phyloP scores from a whole-genome alignment of 163 green algal genomes.

The Chlamydomonas reinhardtii region DNA sequence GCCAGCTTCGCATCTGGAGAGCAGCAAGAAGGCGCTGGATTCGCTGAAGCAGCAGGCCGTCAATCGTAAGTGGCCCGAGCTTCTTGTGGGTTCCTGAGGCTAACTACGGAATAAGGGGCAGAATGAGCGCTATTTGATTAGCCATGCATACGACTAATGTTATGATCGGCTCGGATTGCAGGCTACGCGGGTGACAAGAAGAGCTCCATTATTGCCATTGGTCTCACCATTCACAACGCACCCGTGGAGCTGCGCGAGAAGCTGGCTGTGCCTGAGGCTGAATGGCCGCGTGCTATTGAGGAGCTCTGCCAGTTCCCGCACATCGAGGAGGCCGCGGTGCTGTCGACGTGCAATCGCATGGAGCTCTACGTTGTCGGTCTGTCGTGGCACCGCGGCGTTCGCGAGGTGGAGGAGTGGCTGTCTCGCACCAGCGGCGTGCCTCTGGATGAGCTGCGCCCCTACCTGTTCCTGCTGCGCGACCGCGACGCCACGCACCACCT shows the following conservation, averaged over 20 bases:
- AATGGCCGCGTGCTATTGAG: slow-evolving; percentile 91
- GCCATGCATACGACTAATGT: too few species aligned
- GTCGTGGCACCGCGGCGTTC: slow-evolving; percentile 93
- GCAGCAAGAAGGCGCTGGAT: slow-evolving; percentile 67
- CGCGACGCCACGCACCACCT: slow-evolving; percentile 96
- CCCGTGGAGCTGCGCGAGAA: slow-evolving; percentile 99
- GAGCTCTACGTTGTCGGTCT: slow-evolving; percentile 98
- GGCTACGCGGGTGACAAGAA: slow-evolving; percentile 95
- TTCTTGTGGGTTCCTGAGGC: too few species aligned
- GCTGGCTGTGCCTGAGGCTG: slow-evolving; percentile 95
- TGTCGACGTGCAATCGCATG: slow-evolving; percentile 99
- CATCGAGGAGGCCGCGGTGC: slow-evolving; percentile 97
- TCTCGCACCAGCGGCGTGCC: slow-evolving; percentile 88
- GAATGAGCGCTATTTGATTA: too few species aligned
- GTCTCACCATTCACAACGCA: slow-evolving; percentile 95
- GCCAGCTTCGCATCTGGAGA: slow-evolving; percentile 63
- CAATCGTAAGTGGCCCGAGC: slow-evolving; percentile 63
- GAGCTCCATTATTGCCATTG: slow-evolving; percentile 96
- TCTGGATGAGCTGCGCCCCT: slow-evolving; percentile 91
- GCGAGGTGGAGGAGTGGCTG: slow-evolving; percentile 99
- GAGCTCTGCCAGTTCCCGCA: slow-evolving; percentile 96
- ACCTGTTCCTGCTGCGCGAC: slow-evolving; percentile 97
- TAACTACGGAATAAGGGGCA: neutral
- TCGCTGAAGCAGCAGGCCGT: slow-evolving; percentile 63
- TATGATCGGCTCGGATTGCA: slow-evolving; percentile 4